phyloP scores from a whole-genome alignment of 2,329 filamentous ascomycete genomes.

The Emydomyces testavorans region DNA sequence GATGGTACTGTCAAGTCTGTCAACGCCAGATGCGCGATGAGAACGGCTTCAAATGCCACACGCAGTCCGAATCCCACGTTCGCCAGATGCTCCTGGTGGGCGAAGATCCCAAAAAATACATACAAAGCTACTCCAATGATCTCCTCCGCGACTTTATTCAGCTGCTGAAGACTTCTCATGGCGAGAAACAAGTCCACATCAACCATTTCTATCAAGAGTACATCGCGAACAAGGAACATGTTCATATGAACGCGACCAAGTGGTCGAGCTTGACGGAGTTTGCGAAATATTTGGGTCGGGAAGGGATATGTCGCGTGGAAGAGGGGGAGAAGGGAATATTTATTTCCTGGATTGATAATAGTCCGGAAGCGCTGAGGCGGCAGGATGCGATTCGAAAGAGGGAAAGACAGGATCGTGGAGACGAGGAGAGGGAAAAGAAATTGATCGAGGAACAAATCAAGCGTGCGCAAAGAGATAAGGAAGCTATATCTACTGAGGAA shows the following conservation, averaged over 20 bases:
- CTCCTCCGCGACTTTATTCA: slow-evolving; percentile 71
- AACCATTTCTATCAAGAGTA: slow-evolving; percentile 96
- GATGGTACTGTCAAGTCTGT: slow-evolving; percentile 87
- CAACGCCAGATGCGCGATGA: slow-evolving; percentile 67
- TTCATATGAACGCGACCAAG: slow-evolving; percentile 88
- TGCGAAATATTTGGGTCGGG: slow-evolving; percentile 70
- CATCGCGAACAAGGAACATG: slow-evolving; percentile 73
- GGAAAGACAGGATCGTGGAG: slow-evolving; percentile 77
- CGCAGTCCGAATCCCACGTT: slow-evolving; percentile 71
- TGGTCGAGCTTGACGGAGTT: slow-evolving; percentile 86
- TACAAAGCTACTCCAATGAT: slow-evolving; percentile 68
- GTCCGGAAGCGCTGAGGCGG: slow-evolving; percentile 67
- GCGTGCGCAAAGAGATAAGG: slow-evolving; percentile 18
- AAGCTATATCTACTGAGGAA: slow-evolving; percentile 1
- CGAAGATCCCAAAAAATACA: slow-evolving; percentile 72
- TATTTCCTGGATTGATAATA: slow-evolving; percentile 84
- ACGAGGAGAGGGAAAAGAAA: slow-evolving; percentile 80
- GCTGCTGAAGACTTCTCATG: slow-evolving; percentile 69
- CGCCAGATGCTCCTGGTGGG: slow-evolving; percentile 82
- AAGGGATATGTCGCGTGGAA: slow-evolving; percentile 81
- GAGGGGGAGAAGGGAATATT: slow-evolving; percentile 75
- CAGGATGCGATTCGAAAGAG: slow-evolving; percentile 72
- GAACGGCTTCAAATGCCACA: slow-evolving; percentile 83
- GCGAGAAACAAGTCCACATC: slow-evolving; percentile 76
- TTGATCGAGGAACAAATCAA: slow-evolving; percentile 78